A percentile compares a stretch with the other conserved stretches of the same genome.
Conservation (phyloP, 805 yeast genomes). For the Yarrowia sp. region DNA sequence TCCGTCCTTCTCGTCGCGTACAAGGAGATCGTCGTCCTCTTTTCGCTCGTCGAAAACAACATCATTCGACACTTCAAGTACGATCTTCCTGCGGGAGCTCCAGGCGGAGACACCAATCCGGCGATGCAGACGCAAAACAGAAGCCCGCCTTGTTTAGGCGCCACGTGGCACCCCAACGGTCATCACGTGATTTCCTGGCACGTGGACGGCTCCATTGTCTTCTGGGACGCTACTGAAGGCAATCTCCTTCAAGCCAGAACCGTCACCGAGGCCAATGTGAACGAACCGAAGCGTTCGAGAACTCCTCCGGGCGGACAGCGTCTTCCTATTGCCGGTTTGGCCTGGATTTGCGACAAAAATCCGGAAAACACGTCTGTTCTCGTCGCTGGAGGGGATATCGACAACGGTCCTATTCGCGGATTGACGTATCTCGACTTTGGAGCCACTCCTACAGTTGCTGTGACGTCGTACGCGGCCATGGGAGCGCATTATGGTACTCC, state of each 20-base stretch:
- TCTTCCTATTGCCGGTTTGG: slow-evolving; percentile 48
- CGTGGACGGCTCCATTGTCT: slow-evolving; percentile 78
- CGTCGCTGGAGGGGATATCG: slow-evolving; percentile 63
- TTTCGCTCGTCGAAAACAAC: slow-evolving; percentile 60
- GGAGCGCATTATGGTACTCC: slow-evolving; percentile 68
- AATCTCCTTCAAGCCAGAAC: slow-evolving; percentile 72
- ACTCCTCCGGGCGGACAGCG: slow-evolving; percentile 33
- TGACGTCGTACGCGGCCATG: slow-evolving; percentile 83
- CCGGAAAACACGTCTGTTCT: slow-evolving; percentile 77
- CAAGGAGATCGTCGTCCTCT: slow-evolving; percentile 63
- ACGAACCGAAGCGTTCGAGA: slow-evolving; percentile 44
- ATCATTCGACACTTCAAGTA: slow-evolving; percentile 59
- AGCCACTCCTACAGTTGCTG: slow-evolving; percentile 64
- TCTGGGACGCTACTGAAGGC: slow-evolving; percentile 89
- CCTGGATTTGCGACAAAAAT: slow-evolving; percentile 78
- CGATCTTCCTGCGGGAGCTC: slow-evolving; percentile 62
- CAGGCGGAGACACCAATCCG: slow-evolving; percentile 58
- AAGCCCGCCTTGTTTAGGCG: slow-evolving; percentile 47
- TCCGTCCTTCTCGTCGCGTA: slow-evolving; percentile 76
- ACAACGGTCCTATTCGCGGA: slow-evolving; percentile 45
- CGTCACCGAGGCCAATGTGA: slow-evolving; percentile 61
- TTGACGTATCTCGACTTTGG: slow-evolving; percentile 72
- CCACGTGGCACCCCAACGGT: slow-evolving; percentile 92
- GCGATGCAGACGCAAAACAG: slow-evolving; percentile 35
- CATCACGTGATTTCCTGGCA: slow-evolving; percentile 77